A percentile compares a stretch with the other conserved stretches of the same genome.
These are phyloP conservation scores for Aspergillus saccharolyticus DNA, from an alignment of 495 filamentous ascomycete species.

Conservation along the genomic window DNA sequence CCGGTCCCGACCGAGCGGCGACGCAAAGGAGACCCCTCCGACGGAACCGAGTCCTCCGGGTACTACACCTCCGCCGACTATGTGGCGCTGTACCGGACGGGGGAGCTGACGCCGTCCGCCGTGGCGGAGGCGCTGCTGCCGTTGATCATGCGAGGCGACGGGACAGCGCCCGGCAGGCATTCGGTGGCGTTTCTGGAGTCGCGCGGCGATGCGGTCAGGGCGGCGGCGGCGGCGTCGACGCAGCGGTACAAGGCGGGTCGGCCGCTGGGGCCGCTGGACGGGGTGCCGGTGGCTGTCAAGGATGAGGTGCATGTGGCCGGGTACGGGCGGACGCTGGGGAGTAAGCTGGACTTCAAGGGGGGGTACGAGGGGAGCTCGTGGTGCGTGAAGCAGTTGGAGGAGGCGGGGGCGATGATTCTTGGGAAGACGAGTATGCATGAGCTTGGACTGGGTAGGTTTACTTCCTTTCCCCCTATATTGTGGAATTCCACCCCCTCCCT, in stretches of 20 bases:
- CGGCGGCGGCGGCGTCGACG: conserved; percentile 67
- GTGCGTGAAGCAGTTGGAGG: conserved; percentile 70
- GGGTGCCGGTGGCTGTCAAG: conserved; percentile 79
- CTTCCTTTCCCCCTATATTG: conserved; percentile 16
- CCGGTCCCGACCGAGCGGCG: conserved; percentile 20
- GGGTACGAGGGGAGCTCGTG: conserved; percentile 53
- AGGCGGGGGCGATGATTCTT: conserved; percentile 74
- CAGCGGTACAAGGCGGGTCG: conserved; percentile 60
- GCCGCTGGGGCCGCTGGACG: conserved; percentile 66
- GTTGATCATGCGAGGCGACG: conserved; percentile 48
- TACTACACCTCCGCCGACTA: conserved; percentile 76
- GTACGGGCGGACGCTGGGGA: conserved; percentile 62
- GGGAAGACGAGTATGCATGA: conserved; percentile 94
- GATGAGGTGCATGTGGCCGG: conserved; percentile 77
- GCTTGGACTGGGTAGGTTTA: conserved; percentile 68
- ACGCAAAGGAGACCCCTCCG: too few relatives aligned
- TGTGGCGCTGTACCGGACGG: conserved; percentile 63
- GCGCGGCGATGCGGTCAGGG: conserved; percentile 53
- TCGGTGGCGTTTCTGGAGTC: conserved; percentile 64
- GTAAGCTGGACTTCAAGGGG: conserved; percentile 52
- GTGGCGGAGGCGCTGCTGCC: conserved; percentile 68
- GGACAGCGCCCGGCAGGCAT: conserved; percentile 49
- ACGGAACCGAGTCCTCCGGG: conserved; percentile 32
- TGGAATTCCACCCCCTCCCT: background rate
- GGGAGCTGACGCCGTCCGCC: conserved; percentile 61